Evolutionary conservation across 345 rosid genomes (phyloP).

Genomic region (Sonneratia caseolaris): DNA sequence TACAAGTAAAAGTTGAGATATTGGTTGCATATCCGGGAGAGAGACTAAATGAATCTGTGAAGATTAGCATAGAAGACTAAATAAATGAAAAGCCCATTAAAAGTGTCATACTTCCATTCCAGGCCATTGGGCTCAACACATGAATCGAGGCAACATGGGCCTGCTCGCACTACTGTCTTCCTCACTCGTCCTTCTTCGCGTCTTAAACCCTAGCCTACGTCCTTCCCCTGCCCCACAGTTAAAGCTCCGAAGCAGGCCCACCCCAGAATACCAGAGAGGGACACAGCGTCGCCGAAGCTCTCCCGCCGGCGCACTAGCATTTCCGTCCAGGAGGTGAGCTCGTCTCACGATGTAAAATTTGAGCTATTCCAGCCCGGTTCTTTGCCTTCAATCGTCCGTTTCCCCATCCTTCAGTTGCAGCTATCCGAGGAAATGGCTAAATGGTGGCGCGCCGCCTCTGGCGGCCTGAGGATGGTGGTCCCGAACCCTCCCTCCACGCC

Average conservation of each 20-base stretch:
- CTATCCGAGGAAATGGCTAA: constrained; percentile 17
- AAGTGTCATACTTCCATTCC: too few relatives aligned
- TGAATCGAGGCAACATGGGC: too few relatives aligned
- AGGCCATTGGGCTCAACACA: too few relatives aligned
- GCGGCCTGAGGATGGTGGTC: constrained; percentile 30
- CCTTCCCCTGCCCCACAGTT: neutral
- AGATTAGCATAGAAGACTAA: neutral
- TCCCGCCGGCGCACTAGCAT: neutral
- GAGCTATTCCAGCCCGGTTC: neutral
- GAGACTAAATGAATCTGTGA: too few relatives aligned
- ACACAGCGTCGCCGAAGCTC: neutral
- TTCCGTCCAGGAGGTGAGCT: neutral
- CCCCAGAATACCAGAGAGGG: neutral
- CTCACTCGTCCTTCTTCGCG: neutral
- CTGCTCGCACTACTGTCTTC: neutral
- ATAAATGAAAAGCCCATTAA: neutral
- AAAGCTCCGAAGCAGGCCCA: neutral
- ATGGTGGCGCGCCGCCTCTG: constrained; percentile 32
- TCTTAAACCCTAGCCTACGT: neutral
- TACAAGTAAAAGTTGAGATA: neutral
- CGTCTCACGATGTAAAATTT: neutral
- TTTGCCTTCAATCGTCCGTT: neutral
- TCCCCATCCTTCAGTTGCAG: neutral
- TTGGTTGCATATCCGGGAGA: neutral
- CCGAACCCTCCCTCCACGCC: constrained; percentile 9